Evolutionary conservation across 78 protist species (phyloP).

Genomic region (Dictyostelium intermedium): DNA sequence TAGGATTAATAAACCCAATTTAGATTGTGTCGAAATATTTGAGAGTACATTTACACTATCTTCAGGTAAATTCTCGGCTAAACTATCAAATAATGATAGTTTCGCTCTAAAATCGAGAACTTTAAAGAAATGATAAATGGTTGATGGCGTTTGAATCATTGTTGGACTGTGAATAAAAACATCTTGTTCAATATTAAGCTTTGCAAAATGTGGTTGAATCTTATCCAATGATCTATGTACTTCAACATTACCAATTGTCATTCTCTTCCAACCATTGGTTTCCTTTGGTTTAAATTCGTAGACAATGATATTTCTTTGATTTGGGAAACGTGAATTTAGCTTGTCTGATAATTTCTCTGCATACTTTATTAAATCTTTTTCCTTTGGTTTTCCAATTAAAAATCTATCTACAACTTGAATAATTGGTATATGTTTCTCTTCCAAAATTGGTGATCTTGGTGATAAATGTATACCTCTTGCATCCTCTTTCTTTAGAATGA

Average conservation of each 20-base stretch:
- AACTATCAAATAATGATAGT: neutral
- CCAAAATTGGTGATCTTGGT: neutral
- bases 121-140: constrained; percentile 39
- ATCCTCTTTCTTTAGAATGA: neutral
- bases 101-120: constrained; percentile 52
- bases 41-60: neutral
- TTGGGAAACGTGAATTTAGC: constrained; percentile 58
- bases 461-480: constrained; percentile 40
- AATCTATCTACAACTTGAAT: constrained; percentile 7
- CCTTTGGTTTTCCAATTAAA: constrained; percentile 22
- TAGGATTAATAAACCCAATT: neutral
- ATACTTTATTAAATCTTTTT: constrained; percentile 17
- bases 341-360: constrained; percentile 3
- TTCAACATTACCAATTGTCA: constrained; percentile 40
- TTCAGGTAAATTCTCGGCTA: neutral
- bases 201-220: constrained; percentile 44
- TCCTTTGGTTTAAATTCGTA: constrained; percentile 16
- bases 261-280: neutral
- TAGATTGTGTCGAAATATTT: neutral
- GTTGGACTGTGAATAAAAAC: constrained; percentile 27
- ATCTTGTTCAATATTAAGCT: constrained; percentile 21
- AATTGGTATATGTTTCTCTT: constrained; percentile 27
- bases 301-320: constrained; percentile 64
- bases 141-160: constrained; percentile 5
- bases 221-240: constrained; percentile 63